Evolutionary conservation across 2,329 filamentous ascomycete species (phyloP).

Genomic region (Chalara sp.): DNA sequence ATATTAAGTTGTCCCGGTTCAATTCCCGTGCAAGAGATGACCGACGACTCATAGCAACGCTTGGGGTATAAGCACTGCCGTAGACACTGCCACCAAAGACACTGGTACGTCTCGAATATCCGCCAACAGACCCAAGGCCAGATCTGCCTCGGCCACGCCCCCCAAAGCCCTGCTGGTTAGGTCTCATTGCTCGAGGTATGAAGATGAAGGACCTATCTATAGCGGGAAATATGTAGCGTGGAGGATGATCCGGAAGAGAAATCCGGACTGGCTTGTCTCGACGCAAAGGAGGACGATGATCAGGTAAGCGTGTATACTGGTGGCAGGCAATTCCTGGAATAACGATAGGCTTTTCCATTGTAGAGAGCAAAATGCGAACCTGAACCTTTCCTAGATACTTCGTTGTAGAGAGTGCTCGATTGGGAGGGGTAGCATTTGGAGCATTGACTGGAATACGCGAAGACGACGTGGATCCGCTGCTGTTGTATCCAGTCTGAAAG

Average conservation of each 20-base stretch:
- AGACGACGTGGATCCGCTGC: conserved; percentile 32
- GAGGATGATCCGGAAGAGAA: conserved; percentile 71
- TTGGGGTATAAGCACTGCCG: conserved; percentile 79
- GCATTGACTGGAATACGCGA: conserved; percentile 25
- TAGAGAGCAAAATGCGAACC: conserved; percentile 73
- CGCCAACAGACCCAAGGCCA: conserved; percentile 59
- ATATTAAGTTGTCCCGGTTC: conserved; percentile 67
- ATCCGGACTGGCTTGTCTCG: conserved; percentile 95
- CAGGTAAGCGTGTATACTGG: conserved; percentile 88
- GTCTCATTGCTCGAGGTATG: conserved; percentile 86
- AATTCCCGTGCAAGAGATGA: conserved; percentile 69
- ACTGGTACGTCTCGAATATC: conserved; percentile 74
- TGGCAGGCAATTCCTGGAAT: conserved; percentile 76
- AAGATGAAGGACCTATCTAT: conserved; percentile 94
- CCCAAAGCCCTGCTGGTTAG: conserved; percentile 76
- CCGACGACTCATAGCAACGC: conserved; percentile 78
- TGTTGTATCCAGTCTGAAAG: conserved; percentile 15
- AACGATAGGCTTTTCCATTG: conserved; percentile 62
- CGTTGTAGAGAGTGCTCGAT: conserved; percentile 75
- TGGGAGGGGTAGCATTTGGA: conserved; percentile 58
- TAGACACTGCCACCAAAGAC: conserved; percentile 61
- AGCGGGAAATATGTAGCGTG: conserved; percentile 87
- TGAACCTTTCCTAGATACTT: conserved; percentile 78
- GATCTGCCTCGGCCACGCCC: conserved; percentile 65
- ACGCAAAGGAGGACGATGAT: conserved; percentile 87